Conservation (phyloP, 202 grass and related monocot species). For the Carex sylvatica region DNA sequence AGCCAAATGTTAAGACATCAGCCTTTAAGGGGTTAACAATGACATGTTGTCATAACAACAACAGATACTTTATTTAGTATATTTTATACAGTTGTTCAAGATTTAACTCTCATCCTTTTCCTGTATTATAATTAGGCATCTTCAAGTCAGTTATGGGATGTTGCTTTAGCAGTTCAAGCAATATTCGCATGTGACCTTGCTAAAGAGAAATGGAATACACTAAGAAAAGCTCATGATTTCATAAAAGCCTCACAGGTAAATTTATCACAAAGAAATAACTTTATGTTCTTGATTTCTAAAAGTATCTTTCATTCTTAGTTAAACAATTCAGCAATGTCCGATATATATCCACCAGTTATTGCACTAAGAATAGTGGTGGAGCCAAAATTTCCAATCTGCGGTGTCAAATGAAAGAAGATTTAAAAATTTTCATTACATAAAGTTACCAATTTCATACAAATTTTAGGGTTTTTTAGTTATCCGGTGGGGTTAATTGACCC, state of each 20-base stretch:
- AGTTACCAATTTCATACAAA: too few species aligned
- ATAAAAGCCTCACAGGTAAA: conserved; percentile 72
- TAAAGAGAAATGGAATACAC: conserved; percentile 42
- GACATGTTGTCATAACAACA: neutral
- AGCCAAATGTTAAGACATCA: too few species aligned
- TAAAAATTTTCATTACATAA: too few species aligned
- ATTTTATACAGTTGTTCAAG: neutral
- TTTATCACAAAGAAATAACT: neutral
- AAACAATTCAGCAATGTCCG: neutral
- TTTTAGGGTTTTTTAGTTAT: too few species aligned
- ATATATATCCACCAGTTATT: neutral
- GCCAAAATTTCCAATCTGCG: too few species aligned
- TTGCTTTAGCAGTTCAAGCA: conserved; percentile 58
- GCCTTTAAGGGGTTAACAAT: too few species aligned
- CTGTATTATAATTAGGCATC: conserved; percentile 29
- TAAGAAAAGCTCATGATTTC: conserved; percentile 62
- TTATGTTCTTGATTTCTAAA: neutral
- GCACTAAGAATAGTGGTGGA: too few species aligned
- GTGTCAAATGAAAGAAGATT: too few species aligned
- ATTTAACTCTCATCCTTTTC: neutral
- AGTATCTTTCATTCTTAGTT: neutral
- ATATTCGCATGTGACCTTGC: conserved; percentile 49
- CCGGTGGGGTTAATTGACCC: too few species aligned
- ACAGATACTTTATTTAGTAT: neutral
- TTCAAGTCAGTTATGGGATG: conserved; percentile 68